Conservation (phyloP, 345 rosid species). For the Lagerstroemia speciosa region DNA sequence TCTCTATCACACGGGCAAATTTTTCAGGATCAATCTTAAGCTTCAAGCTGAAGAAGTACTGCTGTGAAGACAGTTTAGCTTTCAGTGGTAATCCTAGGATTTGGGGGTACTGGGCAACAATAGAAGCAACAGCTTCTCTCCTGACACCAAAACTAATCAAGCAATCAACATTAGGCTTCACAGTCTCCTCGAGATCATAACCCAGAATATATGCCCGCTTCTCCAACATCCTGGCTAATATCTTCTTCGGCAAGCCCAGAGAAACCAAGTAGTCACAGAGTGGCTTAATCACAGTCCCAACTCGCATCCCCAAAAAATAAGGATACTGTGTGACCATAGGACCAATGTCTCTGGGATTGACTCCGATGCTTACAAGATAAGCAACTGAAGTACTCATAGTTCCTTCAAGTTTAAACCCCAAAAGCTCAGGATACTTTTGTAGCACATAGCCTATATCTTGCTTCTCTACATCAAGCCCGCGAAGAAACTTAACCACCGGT, state of each 20-base stretch:
- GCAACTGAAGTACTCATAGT: conserved; percentile 90
- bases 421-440: conserved; percentile 78
- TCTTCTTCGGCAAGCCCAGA: conserved; percentile 66
- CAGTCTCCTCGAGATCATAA: conserved; percentile 76
- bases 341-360: conserved; percentile 83
- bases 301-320: conserved; percentile 82
- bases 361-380: conserved; percentile 86
- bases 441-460: conserved; percentile 73
- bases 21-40: conserved; percentile 80
- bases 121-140: conserved; percentile 45
- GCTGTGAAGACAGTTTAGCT: conserved; percentile 82
- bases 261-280: conserved; percentile 65
- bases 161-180: conserved; percentile 75
- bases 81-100: conserved; percentile 75
- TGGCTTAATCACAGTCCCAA: conserved; percentile 79
- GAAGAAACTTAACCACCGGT: conserved; percentile 79
- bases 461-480: conserved; percentile 88
- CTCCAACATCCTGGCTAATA: conserved; percentile 81
- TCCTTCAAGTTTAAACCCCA: conserved; percentile 94
- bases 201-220: conserved; percentile 77
- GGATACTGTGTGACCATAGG: conserved; percentile 95
- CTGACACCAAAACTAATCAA: conserved; percentile 72
- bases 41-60: conserved; percentile 73
- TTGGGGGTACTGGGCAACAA: conserved; percentile 75
- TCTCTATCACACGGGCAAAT: conserved; percentile 63